A percentile compares a stretch with the other conserved stretches of the same genome.
These are phyloP conservation scores for carrot (Daucus carota) DNA, from an alignment of 129 eudicot genomes.

Conservation along the genomic window DH1_v3.0 NC_030385.2:30852001-30852500, in stretches of 20 bases:
- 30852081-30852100: not conserved
- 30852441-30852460: not conserved
- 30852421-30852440: not conserved
- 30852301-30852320: not conserved
- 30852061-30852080: not conserved
- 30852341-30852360: not conserved
- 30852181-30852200: conserved; percentile 29
- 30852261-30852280: not conserved
- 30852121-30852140: not conserved
- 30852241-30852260: conserved; percentile 10
- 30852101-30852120: not conserved
- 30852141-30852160: not conserved
- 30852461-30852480: not conserved
- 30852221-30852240: conserved; percentile 8
- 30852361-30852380: not conserved
- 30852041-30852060: not conserved
- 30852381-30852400: not conserved
- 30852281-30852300: not conserved
- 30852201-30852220: conserved; percentile 27
- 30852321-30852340: not conserved
- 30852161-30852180: conserved; percentile 35
- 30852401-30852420: not conserved
- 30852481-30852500: not conserved
- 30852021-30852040: not conserved
- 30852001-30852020: not conserved